These are phyloP conservation scores for Xylaria sp. DNA, from an alignment of 2,329 filamentous ascomycete genomes.

Conservation along the genomic window DNA sequence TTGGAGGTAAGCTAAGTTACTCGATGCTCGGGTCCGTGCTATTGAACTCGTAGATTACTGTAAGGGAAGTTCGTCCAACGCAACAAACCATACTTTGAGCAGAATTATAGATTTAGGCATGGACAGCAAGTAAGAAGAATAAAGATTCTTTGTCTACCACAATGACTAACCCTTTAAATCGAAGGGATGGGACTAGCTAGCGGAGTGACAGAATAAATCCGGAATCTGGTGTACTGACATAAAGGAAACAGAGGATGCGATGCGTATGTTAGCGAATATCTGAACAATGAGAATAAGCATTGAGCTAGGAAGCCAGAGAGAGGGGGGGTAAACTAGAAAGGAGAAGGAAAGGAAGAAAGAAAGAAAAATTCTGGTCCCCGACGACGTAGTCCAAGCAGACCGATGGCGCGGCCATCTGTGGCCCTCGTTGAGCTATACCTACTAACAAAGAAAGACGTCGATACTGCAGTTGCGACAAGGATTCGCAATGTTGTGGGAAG, in stretches of 20 bases:
- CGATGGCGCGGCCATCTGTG: neutral
- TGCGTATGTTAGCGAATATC: neutral
- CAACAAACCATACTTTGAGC: neutral
- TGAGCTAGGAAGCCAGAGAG: neutral
- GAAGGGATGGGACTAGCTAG: neutral
- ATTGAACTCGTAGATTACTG: too few relatives aligned
- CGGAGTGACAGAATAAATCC: conserved; percentile 1
- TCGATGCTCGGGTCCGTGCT: too few relatives aligned
- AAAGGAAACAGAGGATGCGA: conserved; percentile 2
- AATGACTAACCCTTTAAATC: neutral
- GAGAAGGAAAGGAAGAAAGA: neutral
- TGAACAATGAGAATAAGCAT: neutral
- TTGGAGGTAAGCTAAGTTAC: too few relatives aligned
- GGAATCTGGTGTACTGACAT: neutral
- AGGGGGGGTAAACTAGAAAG: too few relatives aligned
- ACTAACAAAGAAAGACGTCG: neutral
- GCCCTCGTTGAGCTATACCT: neutral
- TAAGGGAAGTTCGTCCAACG: too few relatives aligned
- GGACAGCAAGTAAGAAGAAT: neutral
- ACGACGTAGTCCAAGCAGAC: neutral
- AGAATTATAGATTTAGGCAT: too few relatives aligned
- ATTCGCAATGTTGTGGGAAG: neutral
- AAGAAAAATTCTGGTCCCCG: neutral
- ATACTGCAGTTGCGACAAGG: neutral
- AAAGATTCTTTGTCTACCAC: neutral